Percentiles rank a stretch among this genome's conserved stretches.
These are phyloP conservation scores for Blakeslea trispora DNA, from an alignment of 371 early-diverging fungal genomes.

Conservation along the genomic window DNA sequence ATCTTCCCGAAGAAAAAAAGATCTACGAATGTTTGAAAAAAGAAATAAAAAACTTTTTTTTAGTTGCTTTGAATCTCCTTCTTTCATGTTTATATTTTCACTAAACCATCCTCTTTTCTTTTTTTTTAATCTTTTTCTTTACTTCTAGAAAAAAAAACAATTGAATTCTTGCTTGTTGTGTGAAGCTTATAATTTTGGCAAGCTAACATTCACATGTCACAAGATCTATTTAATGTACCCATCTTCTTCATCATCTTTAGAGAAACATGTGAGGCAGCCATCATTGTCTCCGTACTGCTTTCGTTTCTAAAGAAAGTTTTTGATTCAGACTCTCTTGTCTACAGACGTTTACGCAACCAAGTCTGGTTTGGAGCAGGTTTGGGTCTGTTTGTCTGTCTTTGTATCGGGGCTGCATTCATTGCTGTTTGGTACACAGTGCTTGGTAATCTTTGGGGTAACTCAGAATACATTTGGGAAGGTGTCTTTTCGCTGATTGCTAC, in stretches of 20 bases:
- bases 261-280: conserved; percentile 82
- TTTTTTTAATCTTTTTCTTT: no score
- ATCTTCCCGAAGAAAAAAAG: no score
- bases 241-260: conserved; percentile 85
- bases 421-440: conserved; percentile 66
- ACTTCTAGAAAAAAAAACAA: no score
- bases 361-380: conserved; percentile 65
- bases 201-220: no score
- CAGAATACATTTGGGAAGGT: conserved; percentile 82
- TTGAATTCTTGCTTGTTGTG: no score
- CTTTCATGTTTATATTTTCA: not conserved
- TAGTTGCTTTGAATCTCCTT: no score
- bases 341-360: conserved; percentile 58
- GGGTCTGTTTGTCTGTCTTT: conserved; percentile 64
- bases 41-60: no score
- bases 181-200: no score
- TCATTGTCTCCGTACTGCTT: conserved; percentile 80
- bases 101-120: not conserved
- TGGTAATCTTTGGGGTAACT: conserved; percentile 67
- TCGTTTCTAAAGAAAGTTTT: conserved; percentile 69
- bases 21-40: no score
- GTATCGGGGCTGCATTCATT: conserved; percentile 74
- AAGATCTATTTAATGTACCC: conserved; percentile 70
- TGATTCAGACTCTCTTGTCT: conserved; percentile 39
- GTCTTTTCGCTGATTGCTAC: conserved; percentile 72